Percentiles rank a stretch among this genome's conserved stretches.
These are phyloP conservation scores for Lepidium aucheri DNA, from an alignment of 345 rosid species.

Conservation along the genomic window DNA sequence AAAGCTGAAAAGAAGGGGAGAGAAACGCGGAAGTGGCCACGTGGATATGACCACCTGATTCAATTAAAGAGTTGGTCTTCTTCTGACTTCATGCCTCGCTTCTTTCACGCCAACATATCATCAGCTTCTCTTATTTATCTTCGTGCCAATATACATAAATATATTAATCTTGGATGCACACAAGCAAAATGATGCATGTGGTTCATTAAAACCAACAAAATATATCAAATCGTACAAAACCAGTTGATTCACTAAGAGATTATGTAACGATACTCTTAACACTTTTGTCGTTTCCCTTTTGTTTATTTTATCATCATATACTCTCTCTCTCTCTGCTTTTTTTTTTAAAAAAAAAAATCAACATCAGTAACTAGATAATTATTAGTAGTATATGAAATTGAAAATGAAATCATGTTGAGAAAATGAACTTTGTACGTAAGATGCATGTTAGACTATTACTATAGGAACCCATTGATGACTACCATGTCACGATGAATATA, in stretches of 20 bases:
- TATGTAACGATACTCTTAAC: conserved; percentile 4
- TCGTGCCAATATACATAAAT: neutral
- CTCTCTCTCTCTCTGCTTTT: too few relatives aligned
- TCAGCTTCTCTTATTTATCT: neutral
- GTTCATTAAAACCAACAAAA: conserved; percentile 1
- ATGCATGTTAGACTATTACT: neutral
- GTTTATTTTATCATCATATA: neutral
- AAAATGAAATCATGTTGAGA: neutral
- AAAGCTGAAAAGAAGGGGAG: conserved; percentile 11
- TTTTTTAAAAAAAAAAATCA: too few relatives aligned
- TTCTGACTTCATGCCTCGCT: conserved; percentile 10
- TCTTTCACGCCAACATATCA: conserved; percentile 7
- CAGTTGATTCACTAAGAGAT: conserved; percentile 26
- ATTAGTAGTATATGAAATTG: neutral
- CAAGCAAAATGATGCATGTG: conserved; percentile 10
- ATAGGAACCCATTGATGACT: neutral
- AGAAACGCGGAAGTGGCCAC: conserved; percentile 21
- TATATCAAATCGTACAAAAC: conserved; percentile 14
- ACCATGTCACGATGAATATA: neutral
- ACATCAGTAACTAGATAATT: neutral
- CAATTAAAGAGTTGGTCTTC: conserved; percentile 3
- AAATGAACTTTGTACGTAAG: neutral
- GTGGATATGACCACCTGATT: conserved; percentile 1
- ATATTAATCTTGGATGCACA: neutral
- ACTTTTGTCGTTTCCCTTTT: neutral